Evolutionary conservation across 2,329 filamentous ascomycete species (phyloP), one percentile per base, ranked within the genome.

Genomic region (Arthrobotrys conoides): DNA sequence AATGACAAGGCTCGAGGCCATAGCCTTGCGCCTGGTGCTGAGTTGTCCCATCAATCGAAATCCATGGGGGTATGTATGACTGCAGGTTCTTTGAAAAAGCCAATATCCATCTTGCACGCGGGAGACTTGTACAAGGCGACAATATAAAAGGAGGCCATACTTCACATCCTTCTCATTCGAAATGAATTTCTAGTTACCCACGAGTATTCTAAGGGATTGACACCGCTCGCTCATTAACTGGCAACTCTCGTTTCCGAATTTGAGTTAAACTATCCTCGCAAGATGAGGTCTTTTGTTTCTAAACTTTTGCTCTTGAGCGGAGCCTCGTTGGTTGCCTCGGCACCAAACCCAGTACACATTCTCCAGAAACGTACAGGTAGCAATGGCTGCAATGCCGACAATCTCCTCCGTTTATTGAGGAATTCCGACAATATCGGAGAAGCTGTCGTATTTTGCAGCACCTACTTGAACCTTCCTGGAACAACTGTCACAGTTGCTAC

Each of bases 261-360:
- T 18, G 18, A 38, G 10, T 38, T 27, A 24, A 10, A 44, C 3
- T 24, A 3, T 16, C 16, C 30, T 18, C 20, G 18, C n/a, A 64
- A 64, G 16, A 65, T 49, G 61, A 41, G 41, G 9, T 65, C 61
- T 36, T 33, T 65, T 41, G 24, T 65, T 65, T 36, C 61, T 10
- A n/a, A 48, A 14, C 24, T 65, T 48, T 49, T 64, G 22, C 24
- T 64, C 59, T 27, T 61, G 8, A 22, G 38, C 22, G 59, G 59
- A 33, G 41, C 59, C 38, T 46, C 59, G 16, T 38, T 64, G 16
- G 59, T 64, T 9, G 33, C 38, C 4, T 64, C 59, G 5, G 59
- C 59, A 8, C 59, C 59, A 16, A 64, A 49, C 24, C 59, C 59
- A 18, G 59, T 14, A 9, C 38, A 64, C 48, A 64, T 64, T 9